Percentiles rank a stretch among this genome's conserved stretches.
phyloP scores from a whole-genome alignment of 305 asterid genomes.

The Solanum hybrid region DNA sequence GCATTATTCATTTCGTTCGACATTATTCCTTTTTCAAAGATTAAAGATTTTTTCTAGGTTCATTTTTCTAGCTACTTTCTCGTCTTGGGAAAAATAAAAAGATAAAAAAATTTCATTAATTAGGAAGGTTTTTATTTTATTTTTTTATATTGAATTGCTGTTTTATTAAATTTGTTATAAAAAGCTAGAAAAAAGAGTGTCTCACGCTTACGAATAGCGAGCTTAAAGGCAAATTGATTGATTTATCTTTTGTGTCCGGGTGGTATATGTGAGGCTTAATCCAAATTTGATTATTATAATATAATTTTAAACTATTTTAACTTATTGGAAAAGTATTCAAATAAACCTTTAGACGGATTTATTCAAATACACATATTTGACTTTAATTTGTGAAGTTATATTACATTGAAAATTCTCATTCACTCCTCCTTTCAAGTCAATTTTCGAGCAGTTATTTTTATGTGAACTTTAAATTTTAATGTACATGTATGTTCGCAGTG shows the following conservation, averaged over 20 bases:
- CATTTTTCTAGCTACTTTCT: not conserved
- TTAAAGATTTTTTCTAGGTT: not conserved
- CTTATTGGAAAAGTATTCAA: not conserved
- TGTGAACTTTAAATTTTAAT: not conserved
- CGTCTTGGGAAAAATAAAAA: not conserved
- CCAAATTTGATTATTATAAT: not conserved
- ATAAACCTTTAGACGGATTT: not conserved
- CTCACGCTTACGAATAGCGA: not conserved
- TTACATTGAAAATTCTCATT: not conserved
- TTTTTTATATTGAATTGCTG: not conserved
- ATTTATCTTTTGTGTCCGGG: not conserved
- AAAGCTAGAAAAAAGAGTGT: not conserved
- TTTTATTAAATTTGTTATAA: not conserved
- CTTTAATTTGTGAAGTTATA: not conserved
- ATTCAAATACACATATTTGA: not conserved
- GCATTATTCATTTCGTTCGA: not conserved
- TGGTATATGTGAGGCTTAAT: not conserved
- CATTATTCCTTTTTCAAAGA: not conserved
- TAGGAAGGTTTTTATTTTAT: not conserved
- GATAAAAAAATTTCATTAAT: not conserved
- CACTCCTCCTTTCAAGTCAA: not conserved
- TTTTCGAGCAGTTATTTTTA: not conserved
- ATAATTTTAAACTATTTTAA: not conserved
- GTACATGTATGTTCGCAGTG: not conserved
- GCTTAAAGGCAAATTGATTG: not conserved